phyloP scores from a whole-genome alignment of 169 alveolate species.

The Perkinsus chesapeaki region DNA sequence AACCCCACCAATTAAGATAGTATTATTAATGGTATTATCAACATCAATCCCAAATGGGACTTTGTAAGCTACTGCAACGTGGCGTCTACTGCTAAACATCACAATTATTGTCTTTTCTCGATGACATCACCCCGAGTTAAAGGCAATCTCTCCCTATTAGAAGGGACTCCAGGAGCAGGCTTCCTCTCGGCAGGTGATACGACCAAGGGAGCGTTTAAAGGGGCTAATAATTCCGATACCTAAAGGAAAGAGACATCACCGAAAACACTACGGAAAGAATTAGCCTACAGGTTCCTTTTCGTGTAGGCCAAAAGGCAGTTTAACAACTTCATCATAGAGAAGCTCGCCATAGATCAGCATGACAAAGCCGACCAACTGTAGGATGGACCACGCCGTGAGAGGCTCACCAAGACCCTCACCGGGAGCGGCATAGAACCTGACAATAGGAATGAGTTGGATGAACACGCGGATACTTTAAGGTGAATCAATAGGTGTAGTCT shows the following conservation, averaged over 20 bases:
- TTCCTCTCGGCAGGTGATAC: neutral
- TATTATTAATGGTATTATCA: neutral
- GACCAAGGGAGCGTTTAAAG: neutral
- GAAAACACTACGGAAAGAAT: neutral
- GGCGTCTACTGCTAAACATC: too few species aligned
- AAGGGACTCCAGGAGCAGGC: neutral
- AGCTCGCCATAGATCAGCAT: conserved; percentile 6
- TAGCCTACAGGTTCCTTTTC: neutral
- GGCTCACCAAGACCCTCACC: neutral
- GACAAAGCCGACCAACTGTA: neutral
- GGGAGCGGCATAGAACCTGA: neutral
- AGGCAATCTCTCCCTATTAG: neutral
- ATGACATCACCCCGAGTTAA: neutral
- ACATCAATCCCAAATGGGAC: too few species aligned
- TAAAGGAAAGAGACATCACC: neutral
- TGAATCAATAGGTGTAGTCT: too few species aligned
- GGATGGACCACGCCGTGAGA: neutral
- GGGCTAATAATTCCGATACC: neutral
- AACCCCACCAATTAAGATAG: neutral
- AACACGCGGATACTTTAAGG: too few species aligned
- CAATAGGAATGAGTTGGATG: too few species aligned
- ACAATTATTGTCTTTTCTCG: neutral
- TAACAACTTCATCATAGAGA: neutral
- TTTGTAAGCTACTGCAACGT: too few species aligned
- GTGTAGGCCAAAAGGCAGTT: neutral